Conservation (phyloP, 345 rosid genomes). For the Eucalyptus pauciflora region DNA sequence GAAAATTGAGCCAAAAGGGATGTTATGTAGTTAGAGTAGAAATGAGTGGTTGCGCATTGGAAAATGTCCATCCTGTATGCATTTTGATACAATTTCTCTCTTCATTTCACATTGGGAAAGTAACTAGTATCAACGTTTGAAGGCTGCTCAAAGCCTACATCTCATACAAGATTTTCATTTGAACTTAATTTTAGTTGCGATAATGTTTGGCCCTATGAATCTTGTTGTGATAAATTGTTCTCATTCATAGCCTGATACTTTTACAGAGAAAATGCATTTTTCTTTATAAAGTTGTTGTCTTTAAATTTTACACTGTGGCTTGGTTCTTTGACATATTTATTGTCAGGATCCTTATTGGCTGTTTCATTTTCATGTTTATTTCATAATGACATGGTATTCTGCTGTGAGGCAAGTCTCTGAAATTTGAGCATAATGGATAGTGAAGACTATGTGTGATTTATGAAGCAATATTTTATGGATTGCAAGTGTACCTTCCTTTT, state of each 20-base stretch:
- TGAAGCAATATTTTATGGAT: neutral
- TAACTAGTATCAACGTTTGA: neutral
- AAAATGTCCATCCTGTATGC: neutral
- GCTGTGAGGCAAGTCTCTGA: neutral
- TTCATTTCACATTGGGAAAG: neutral
- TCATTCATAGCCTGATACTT: neutral
- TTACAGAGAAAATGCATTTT: neutral
- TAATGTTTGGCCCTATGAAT: neutral
- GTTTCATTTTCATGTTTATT: neutral
- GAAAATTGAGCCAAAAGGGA: neutral
- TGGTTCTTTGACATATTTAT: neutral
- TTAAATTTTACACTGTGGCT: neutral
- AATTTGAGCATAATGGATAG: neutral
- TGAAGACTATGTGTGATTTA: neutral
- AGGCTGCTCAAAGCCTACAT: neutral
- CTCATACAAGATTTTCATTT: neutral
- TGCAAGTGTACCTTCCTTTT: neutral
- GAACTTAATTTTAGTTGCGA: neutral
- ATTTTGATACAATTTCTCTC: neutral
- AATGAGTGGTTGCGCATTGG: neutral
- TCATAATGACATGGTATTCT: neutral
- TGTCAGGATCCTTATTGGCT: neutral
- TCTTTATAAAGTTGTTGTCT: neutral
- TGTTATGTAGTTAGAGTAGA: neutral
- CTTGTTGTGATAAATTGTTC: neutral